A percentile compares a stretch with the other conserved stretches of the same genome.
These are phyloP conservation scores for Fusarium azukiicola DNA, from an alignment of 2,329 filamentous ascomycete species.

Conservation along the genomic window DNA sequence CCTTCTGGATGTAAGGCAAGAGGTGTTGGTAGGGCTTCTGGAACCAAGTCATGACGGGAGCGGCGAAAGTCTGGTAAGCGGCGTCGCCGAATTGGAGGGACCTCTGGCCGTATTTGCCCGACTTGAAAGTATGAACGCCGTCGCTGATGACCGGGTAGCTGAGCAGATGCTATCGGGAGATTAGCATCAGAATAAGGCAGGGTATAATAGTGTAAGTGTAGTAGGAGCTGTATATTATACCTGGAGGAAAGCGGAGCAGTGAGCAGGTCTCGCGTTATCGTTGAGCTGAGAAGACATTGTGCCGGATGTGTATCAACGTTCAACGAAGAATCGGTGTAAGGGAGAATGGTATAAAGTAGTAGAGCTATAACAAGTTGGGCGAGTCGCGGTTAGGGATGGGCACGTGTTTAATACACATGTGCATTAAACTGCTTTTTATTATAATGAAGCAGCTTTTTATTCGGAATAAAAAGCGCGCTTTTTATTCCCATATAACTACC, in stretches of 20 bases:
- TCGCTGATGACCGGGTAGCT: conserved; percentile 93
- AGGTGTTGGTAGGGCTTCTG: conserved; percentile 90
- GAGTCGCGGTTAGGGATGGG: background rate
- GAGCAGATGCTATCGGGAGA: conserved; percentile 84
- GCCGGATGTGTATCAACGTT: conserved; percentile 42
- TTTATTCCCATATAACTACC: too few species aligned
- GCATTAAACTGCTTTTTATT: too few species aligned
- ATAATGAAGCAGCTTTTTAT: too few species aligned
- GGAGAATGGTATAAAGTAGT: conserved; percentile 4
- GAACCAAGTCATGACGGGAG: conserved; percentile 86
- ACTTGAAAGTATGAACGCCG: conserved; percentile 88
- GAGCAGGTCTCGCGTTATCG: conserved; percentile 69
- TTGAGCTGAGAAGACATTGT: conserved; percentile 70
- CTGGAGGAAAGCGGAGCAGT: conserved; percentile 72
- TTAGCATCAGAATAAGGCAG: conserved; percentile 4
- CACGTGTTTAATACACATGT: too few species aligned
- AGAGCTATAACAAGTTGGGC: conserved; percentile 29
- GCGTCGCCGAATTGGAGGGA: conserved; percentile 88
- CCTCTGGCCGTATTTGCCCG: conserved; percentile 91
- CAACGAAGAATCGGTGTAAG: conserved; percentile 26
- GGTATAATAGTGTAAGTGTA: background rate
- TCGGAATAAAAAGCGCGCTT: too few species aligned
- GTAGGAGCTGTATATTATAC: conserved; percentile 58
- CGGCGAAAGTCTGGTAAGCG: conserved; percentile 88
- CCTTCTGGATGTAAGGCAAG: conserved; percentile 91